Percentiles rank a stretch among this genome's conserved stretches.
Evolutionary conservation across 768 basidiomycete genomes (phyloP).

Genomic region (Lentinula edodes): DNA sequence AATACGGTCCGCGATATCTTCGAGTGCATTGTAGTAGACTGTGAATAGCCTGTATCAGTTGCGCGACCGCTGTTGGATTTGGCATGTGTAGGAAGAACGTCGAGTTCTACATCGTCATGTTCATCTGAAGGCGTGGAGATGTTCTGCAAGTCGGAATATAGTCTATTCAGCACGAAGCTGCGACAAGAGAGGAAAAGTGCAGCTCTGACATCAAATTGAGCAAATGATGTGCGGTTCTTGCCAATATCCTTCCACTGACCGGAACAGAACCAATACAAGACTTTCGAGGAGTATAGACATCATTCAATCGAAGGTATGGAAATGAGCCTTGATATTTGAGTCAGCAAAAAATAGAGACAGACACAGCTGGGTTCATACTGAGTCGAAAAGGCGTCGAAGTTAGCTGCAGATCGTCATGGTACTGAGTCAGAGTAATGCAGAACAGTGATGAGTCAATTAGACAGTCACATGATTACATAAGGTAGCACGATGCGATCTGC

Average conservation of each 20-base stretch:
- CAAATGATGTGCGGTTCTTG: not conserved
- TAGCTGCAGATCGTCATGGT: not conserved
- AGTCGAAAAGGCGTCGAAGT: not conserved
- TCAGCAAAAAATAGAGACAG: not conserved
- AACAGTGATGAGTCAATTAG: too few species aligned
- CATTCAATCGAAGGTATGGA: not conserved
- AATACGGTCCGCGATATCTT: slow-evolving; percentile 55
- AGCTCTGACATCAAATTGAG: slow-evolving; percentile 25
- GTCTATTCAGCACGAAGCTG: slow-evolving; percentile 47
- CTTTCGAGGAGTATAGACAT: slow-evolving; percentile 6
- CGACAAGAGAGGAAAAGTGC: slow-evolving; percentile 54
- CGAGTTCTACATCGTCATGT: slow-evolving; percentile 29
- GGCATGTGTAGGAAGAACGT: slow-evolving; percentile 31
- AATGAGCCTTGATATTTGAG: not conserved
- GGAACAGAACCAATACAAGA: not conserved
- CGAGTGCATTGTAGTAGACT: slow-evolving; percentile 39
- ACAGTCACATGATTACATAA: too few species aligned
- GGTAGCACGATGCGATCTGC: too few species aligned
- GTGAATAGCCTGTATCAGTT: slow-evolving; percentile 6
- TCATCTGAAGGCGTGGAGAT: slow-evolving; percentile 27
- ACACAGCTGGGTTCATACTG: not conserved
- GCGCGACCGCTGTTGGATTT: slow-evolving; percentile 16
- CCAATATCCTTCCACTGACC: not conserved
- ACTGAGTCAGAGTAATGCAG: not conserved
- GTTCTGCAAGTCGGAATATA: slow-evolving; percentile 55